These are phyloP conservation scores for Diplodia sapinea DNA, from an alignment of 2,329 filamentous ascomycete genomes.

Conservation along the genomic window DNA sequence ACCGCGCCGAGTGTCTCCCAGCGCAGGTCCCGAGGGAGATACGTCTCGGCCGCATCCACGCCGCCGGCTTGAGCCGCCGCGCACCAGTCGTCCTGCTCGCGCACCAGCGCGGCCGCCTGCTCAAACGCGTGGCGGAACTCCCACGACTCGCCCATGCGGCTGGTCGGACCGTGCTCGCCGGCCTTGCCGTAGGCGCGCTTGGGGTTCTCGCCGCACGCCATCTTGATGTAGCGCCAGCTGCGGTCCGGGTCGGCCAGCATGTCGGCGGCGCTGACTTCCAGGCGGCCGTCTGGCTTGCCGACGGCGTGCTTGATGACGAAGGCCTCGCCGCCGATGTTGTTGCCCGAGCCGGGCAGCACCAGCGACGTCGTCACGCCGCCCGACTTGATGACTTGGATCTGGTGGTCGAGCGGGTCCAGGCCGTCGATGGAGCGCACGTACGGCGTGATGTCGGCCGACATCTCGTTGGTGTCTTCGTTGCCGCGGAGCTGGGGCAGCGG, in stretches of 20 bases:
- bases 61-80: conserved; percentile 59
- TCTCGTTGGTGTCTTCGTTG: conserved; percentile 67
- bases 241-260: conserved; percentile 70
- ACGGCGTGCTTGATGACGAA: conserved; percentile 72
- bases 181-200: conserved; percentile 65
- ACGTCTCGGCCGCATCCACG: conserved; percentile 58
- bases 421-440: conserved; percentile 71
- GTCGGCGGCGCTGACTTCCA: conserved; percentile 67
- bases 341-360: conserved; percentile 71
- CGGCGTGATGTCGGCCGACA: conserved; percentile 68
- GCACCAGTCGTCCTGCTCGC: conserved; percentile 72
- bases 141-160: conserved; percentile 71
- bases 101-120: conserved; percentile 62
- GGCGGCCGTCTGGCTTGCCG: conserved; percentile 63
- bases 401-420: conserved; percentile 67
- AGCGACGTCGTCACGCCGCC: conserved; percentile 74
- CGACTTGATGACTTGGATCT: conserved; percentile 72
- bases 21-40: conserved; percentile 66
- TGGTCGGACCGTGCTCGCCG: conserved; percentile 62
- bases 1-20: conserved; percentile 70
- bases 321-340: conserved; percentile 75
- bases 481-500: conserved; percentile 62
- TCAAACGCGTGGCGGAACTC: conserved; percentile 72
- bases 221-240: conserved; percentile 75
- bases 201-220: conserved; percentile 75